A percentile compares a stretch with the other conserved stretches of the same genome.
phyloP scores from a whole-genome alignment of 768 basidiomycete species.

The Lactifluus pinguis region DNA sequence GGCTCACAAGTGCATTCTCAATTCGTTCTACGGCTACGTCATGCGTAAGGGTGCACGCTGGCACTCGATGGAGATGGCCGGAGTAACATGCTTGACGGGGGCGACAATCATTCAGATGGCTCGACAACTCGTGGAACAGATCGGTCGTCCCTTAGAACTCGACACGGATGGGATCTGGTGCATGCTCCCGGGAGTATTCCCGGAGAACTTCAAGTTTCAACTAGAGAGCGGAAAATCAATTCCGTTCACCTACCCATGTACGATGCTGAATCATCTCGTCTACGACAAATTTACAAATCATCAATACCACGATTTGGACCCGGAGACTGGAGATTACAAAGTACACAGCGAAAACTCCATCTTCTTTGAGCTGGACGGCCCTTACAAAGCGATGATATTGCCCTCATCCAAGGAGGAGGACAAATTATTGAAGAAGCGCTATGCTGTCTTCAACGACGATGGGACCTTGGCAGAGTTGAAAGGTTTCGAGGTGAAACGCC shows the following conservation, averaged over 20 bases:
- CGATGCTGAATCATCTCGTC: conserved; percentile 98
- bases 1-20: conserved; percentile 98
- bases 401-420: conserved; percentile 99
- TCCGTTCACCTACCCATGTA: conserved; percentile 92
- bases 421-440: conserved; percentile 95
- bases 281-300: conserved; percentile 94
- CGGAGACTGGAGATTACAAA: conserved; percentile 73
- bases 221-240: conserved; percentile 80
- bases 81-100: conserved; percentile 96
- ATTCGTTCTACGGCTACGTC: conserved; percentile 99
- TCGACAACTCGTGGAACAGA: conserved; percentile 91
- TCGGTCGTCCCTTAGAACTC: conserved; percentile 92
- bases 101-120: conserved; percentile 99
- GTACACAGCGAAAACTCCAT: conserved; percentile 96
- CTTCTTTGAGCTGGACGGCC: conserved; percentile 98
- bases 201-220: conserved; percentile 96
- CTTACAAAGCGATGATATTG: conserved; percentile 98
- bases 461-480: conserved; percentile 97
- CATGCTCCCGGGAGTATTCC: conserved; percentile 97
- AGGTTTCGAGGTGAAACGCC: conserved; percentile 97
- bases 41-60: conserved; percentile 99
- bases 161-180: conserved; percentile 99
- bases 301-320: conserved; percentile 91
- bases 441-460: conserved; percentile 98
- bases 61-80: conserved; percentile 99